phyloP scores from a whole-genome alignment of 805 yeast species.

The Wickerhamiella parazyma region DNA sequence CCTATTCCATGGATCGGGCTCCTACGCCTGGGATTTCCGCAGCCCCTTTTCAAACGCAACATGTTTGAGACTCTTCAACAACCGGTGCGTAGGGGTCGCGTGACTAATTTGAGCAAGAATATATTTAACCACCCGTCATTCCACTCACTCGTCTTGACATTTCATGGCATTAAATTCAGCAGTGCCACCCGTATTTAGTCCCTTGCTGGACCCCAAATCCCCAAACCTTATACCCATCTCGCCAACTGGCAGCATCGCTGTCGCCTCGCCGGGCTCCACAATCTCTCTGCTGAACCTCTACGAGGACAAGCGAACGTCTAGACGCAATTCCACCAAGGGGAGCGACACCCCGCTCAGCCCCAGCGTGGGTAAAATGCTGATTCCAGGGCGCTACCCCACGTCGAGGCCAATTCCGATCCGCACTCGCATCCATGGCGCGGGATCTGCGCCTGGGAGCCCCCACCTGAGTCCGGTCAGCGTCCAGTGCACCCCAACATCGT shows the following conservation, averaged over 20 bases:
- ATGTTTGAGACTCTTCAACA: too few relatives aligned
- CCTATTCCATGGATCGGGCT: not conserved
- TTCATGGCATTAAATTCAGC: not conserved
- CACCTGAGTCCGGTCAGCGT: conserved; percentile 8
- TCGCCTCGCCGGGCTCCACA: conserved; percentile 3
- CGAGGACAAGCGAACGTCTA: conserved; percentile 2
- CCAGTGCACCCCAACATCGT: conserved; percentile 4
- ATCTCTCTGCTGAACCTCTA: conserved; percentile 3
- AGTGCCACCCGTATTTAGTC: not conserved
- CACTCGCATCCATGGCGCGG: conserved; percentile 1
- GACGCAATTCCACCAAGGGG: not conserved
- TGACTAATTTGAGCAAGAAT: not conserved
- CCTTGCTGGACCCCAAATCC: conserved; percentile 1
- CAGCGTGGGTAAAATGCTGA: not conserved
- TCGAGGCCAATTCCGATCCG: conserved; percentile 5
- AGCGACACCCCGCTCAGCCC: not conserved
- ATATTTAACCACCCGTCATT: not conserved
- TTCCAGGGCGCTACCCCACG: conserved; percentile 2
- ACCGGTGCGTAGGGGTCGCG: not conserved
- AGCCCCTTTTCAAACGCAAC: too few relatives aligned
- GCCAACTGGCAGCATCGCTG: not conserved
- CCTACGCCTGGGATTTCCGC: too few relatives aligned
- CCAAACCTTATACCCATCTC: conserved; percentile 5
- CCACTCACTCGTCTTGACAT: not conserved
- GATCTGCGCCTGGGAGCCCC: conserved; percentile 5